Conservation (phyloP, 768 basidiomycete species). For the Serendipita sp. region DNA sequence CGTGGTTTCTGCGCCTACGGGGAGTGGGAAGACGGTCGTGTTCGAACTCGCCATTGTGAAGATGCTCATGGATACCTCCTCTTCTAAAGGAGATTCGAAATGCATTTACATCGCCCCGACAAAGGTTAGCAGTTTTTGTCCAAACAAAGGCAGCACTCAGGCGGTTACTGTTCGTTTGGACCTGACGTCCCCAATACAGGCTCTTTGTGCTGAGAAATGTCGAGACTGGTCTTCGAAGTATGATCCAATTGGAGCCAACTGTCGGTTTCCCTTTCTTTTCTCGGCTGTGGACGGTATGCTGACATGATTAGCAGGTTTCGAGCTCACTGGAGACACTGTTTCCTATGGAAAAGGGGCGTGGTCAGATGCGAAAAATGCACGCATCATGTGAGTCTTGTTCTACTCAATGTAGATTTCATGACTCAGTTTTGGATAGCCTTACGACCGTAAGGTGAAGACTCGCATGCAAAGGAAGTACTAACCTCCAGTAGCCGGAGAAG, state of each 20-base stretch:
- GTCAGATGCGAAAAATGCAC: conserved; percentile 58
- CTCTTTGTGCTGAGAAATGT: conserved; percentile 71
- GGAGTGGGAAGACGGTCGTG: conserved; percentile 88
- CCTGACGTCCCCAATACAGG: conserved; percentile 37
- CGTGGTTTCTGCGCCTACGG: conserved; percentile 76
- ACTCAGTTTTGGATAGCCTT: conserved; percentile 29
- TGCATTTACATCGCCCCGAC: conserved; percentile 90
- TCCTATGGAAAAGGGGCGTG: conserved; percentile 46
- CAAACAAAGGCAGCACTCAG: background rate
- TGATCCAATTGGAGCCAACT: conserved; percentile 55
- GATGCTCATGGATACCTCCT: conserved; percentile 34
- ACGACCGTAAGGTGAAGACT: conserved; percentile 45
- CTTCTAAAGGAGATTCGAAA: conserved; percentile 28
- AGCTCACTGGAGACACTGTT: conserved; percentile 85
- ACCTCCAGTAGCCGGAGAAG: conserved; percentile 62
- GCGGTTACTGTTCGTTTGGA: too few species aligned
- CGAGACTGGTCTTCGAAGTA: conserved; percentile 80
- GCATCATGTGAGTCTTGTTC: conserved; percentile 48
- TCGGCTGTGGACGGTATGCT: conserved; percentile 2
- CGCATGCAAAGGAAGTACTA: background rate
- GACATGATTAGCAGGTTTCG: conserved; percentile 40
- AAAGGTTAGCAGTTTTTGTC: conserved; percentile 46
- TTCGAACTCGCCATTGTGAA: conserved; percentile 85
- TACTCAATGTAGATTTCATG: background rate
- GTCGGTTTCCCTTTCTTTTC: conserved; percentile 26